A percentile compares a stretch with the other conserved stretches of the same genome.
Conservation (phyloP, 2,329 filamentous ascomycete genomes). For the Colletotrichum sublineola region DNA sequence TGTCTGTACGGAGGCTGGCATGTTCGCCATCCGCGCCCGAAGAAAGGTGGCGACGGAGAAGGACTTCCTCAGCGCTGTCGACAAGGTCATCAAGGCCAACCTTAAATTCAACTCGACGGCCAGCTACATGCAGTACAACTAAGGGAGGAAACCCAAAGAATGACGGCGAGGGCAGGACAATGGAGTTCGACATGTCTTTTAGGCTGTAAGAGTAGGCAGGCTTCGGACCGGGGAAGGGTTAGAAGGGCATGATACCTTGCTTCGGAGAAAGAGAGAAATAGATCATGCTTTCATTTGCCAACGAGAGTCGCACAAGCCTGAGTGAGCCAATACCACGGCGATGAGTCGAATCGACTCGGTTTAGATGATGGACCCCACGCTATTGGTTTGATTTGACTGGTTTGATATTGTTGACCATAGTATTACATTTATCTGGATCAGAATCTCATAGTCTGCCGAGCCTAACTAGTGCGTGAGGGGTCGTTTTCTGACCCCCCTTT, state of each 20-base stretch:
- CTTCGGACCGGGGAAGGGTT: slow-evolving; percentile 39
- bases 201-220: slow-evolving; percentile 47
- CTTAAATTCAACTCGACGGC: slow-evolving; percentile 99
- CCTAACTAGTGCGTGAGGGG: slow-evolving; percentile 1
- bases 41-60: slow-evolving; percentile 99
- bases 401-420: slow-evolving; percentile 13
- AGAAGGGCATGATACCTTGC: slow-evolving; percentile 39
- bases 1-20: slow-evolving; percentile 97
- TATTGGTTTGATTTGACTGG: not conserved
- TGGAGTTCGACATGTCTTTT: slow-evolving; percentile 33
- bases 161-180: slow-evolving; percentile 7
- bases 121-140: slow-evolving; percentile 99
- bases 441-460: slow-evolving; percentile 14
- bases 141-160: slow-evolving; percentile 52
- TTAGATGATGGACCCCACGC: too few relatives aligned
- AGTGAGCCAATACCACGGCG: not conserved
- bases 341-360: not conserved
- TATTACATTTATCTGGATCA: slow-evolving; percentile 26
- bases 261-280: slow-evolving; percentile 41
- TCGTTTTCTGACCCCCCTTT: not conserved
- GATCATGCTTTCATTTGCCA: slow-evolving; percentile 33
- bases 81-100: slow-evolving; percentile 99
- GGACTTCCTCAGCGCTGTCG: slow-evolving; percentile 96
- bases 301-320: not conserved
- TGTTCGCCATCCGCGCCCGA: slow-evolving; percentile 95